These are phyloP conservation scores for Nasturtium officinale DNA, from an alignment of 345 rosid genomes.

Conservation along the genomic window DNA sequence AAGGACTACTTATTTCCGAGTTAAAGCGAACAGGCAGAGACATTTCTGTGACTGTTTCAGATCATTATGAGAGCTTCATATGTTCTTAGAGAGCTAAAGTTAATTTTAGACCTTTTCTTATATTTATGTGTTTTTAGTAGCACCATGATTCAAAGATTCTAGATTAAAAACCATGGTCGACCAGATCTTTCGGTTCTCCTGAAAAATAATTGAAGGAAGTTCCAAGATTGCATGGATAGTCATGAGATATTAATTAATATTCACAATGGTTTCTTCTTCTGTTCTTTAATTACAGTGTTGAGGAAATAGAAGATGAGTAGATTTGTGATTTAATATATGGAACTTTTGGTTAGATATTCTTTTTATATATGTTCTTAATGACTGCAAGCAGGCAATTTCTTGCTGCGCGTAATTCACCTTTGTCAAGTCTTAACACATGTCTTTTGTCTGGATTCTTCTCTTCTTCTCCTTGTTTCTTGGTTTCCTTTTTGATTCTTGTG, in stretches of 20 bases:
- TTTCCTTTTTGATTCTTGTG: not conserved
- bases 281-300: too few species aligned
- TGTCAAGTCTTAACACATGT: not conserved
- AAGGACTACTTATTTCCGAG: too few species aligned
- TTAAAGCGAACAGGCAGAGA: too few species aligned
- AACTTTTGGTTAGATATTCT: not conserved
- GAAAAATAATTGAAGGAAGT: too few species aligned
- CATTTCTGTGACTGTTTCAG: not conserved
- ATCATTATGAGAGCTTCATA: constrained; percentile 22
- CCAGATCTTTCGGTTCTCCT: too few species aligned
- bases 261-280: too few species aligned
- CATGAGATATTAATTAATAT: too few species aligned
- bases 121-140: too few species aligned
- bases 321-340: not conserved
- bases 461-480: not conserved
- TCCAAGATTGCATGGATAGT: too few species aligned
- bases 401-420: not conserved
- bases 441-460: not conserved
- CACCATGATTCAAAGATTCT: too few species aligned
- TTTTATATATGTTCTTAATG: not conserved
- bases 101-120: not conserved
- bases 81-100: not conserved
- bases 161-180: too few species aligned
- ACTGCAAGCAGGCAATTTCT: not conserved
- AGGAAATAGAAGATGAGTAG: not conserved